Evolutionary conservation across 2,329 filamentous ascomycete species (phyloP).

Genomic region (Aureobasidium sp.): DNA sequence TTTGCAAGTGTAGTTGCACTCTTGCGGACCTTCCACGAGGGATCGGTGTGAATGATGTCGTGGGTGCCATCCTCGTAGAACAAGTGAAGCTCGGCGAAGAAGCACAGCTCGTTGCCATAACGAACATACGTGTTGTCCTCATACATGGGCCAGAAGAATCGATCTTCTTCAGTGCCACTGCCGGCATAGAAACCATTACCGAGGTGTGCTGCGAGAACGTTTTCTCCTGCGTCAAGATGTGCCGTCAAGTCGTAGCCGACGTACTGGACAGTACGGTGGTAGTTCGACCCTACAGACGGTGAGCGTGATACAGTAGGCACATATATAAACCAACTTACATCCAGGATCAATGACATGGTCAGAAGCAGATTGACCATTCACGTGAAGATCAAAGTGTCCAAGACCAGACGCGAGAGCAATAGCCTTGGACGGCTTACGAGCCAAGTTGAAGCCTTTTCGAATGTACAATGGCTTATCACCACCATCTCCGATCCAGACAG

Average conservation of each 20-base stretch:
- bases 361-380: slow-evolving; percentile 31
- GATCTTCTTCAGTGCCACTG: slow-evolving; percentile 31
- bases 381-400: slow-evolving; percentile 35
- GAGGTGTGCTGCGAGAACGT: slow-evolving; percentile 34
- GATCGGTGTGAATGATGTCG: slow-evolving; percentile 32
- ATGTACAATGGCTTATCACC: slow-evolving; percentile 37
- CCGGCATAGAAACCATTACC: slow-evolving; percentile 43
- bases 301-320: neutral
- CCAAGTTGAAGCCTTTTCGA: slow-evolving; percentile 29
- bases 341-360: slow-evolving; percentile 34
- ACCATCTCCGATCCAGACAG: slow-evolving; percentile 36
- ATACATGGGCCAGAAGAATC: slow-evolving; percentile 39
- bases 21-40: slow-evolving; percentile 33
- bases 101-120: slow-evolving; percentile 36
- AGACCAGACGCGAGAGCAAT: slow-evolving; percentile 35
- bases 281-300: slow-evolving; percentile 22
- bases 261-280: slow-evolving; percentile 37
- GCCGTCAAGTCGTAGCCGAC: slow-evolving; percentile 38
- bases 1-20: slow-evolving; percentile 36
- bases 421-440: slow-evolving; percentile 28
- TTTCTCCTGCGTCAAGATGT: slow-evolving; percentile 27
- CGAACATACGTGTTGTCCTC: slow-evolving; percentile 37
- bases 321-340: slow-evolving; percentile 25
- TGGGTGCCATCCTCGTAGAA: slow-evolving; percentile 33
- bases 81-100: slow-evolving; percentile 35